Evolutionary conservation across 148 eudicot genomes (phyloP), one percentile per base, ranked within the genome.

Genomic region (Vaccinium macrocarpon): DNA sequence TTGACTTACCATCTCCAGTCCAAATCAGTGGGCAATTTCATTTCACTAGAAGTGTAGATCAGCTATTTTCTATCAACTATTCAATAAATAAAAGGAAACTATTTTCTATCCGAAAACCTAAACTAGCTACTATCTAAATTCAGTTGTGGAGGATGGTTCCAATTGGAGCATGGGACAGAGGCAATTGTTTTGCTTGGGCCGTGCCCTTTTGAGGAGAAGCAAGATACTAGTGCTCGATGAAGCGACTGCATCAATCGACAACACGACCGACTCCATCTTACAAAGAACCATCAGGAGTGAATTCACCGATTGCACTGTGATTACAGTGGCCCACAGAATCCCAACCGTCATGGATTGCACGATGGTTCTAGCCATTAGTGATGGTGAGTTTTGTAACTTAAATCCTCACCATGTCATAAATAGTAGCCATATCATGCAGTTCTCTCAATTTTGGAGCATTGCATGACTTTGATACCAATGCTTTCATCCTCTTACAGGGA

Each of bases 121-220:
- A 49, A 49, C 55, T 23, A 76, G 29, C 50, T 42, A 48, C 4
- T n/a, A 0, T 29, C 64, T 81, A 14, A 59, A 70, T 81, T 78
- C 88, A 96, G 98, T 96, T 87, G 85, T 87, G 78, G 99, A 96
- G 81, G 99, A 96, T 79, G 99, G 99, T 87, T 90, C 92, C 15
- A 96, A 96, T 73, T 94, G 99, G 99, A 96, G 99, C 91, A 92
- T 96, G 99, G 99, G 99, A 74, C 99, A 96, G 83, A 84, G 97
- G 15, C 99, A 96, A 74, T 71, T 96, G 83, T 96, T 96, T 52
- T 96, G 98, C 82, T 86, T 93, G 85, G 99, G 99, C 0, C 95
- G 98, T 13, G 98, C 98, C 73, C 85, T 96, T 76, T 73, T 94
- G 84, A 93, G 99, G 79, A 87, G 93, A 84, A 93, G 99, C 93